A percentile compares a stretch with the other conserved stretches of the same genome.
Evolutionary conservation across 2,329 filamentous ascomycete genomes (phyloP).

Genomic region (Alternaria sp.): DNA sequence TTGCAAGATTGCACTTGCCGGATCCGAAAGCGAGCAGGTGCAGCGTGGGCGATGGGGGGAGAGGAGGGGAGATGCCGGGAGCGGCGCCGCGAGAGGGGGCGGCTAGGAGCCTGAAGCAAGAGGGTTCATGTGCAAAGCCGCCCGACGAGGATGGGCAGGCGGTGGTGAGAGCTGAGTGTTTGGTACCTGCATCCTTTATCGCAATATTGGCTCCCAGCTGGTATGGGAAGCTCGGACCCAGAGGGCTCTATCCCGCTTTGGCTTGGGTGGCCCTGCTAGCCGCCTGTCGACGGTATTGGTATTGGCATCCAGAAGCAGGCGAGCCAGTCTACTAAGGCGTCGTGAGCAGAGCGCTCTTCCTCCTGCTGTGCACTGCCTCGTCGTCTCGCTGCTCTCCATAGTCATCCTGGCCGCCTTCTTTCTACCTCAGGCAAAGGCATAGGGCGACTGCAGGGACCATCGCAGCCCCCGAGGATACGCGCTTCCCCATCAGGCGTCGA

Average conservation of each 20-base stretch:
- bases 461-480: constrained; percentile 9
- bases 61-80: background rate
- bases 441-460: constrained; percentile 3
- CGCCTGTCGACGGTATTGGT: constrained; percentile 15
- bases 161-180: background rate
- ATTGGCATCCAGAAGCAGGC: constrained; percentile 6
- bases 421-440: background rate
- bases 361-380: background rate
- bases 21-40: background rate
- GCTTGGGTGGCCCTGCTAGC: constrained; percentile 18
- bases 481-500: constrained; percentile 12
- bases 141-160: background rate
- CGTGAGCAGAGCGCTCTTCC: background rate
- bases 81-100: background rate
- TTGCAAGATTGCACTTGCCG: constrained; percentile 23
- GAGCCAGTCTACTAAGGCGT: background rate
- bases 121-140: background rate
- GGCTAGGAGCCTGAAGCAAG: background rate
- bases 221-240: constrained; percentile 6
- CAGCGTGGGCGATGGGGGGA: background rate
- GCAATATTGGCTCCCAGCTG: constrained; percentile 17
- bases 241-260: constrained; percentile 10
- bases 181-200: constrained; percentile 20
- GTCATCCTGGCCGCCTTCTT: background rate
- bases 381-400: background rate